Evolutionary conservation across 1,139 yeast genomes (phyloP), one percentile per base, ranked within the genome.

Genomic region (Kodamaea derodonti): DNA sequence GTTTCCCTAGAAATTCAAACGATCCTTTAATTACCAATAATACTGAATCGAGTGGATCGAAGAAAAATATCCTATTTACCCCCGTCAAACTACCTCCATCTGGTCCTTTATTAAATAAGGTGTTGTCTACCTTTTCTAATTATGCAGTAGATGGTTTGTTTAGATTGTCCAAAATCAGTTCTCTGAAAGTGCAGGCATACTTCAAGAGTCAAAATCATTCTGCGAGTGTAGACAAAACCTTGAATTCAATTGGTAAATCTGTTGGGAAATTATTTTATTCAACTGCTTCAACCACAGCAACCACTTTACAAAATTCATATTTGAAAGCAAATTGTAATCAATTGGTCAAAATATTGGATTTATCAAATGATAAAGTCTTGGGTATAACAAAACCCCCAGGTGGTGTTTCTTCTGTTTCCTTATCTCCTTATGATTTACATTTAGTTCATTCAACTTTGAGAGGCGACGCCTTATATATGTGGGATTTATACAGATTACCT

Each of bases 391-490:
- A 70, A 27, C 86, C 32, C 68, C 83, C 46, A 0, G 79, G 77
- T 16, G 87, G 86, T 0, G 68, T 81, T 13, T 79, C 87, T 0
- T 60, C 66, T 18, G 52, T 82, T 2, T 77, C 84, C 1, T 51
- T 82, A 6, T 79, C 84, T 0, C 84, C 85, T 0, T 77, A 70
- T 51, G 86, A 81, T 47, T 54, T 78, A 25, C 74, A 75, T 24
- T 52, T 82, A 34, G 73, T 80, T 1, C 75, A 81, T n/a, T 70
- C 73, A 3, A 72, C 75, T 14, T 49, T 57, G 14, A 64, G 84
- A 36, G 90, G 90, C 2, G 88, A 82, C 49, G 69, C 66, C 32
- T 60, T 81, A 10, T 79, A 68, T 47, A 63, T 80, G 43, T 82
- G 86, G 83, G 90, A 82, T 48, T 63, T 75, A 36, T 67, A 80